Evolutionary conservation across 2,329 filamentous ascomycete species (phyloP), one percentile per base, ranked within the genome.

Genomic region (Colletotrichum tanaceti): DNA sequence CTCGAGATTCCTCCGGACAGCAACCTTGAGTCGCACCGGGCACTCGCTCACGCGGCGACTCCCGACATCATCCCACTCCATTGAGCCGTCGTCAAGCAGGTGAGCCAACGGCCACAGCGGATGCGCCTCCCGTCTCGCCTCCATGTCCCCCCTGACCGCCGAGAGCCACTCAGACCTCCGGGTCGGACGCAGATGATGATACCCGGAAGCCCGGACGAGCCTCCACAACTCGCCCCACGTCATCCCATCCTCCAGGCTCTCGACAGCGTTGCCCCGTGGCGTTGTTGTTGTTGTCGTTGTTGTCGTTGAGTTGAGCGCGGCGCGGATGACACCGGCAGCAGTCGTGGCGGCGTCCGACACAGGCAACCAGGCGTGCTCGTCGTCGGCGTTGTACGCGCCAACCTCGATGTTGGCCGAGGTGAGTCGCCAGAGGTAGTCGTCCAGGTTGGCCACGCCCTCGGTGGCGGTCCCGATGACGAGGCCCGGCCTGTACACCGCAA

Each of bases 391-490:
- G 57, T 71, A 69, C 1, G 61, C 62, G 4, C 72, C 72, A 11
- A 71, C 20, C 1, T 47, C 58, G 14, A 74, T 71, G 46, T 52
- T 70, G 0, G 71, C 60, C 9, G 71, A 58, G 9, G 63, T 46
- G 2, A 73, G 35, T 9, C 73, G 53, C 73, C 72, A 74, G 1
- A 73, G 68, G 18, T 72, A 73, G 24, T 74, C 73, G 22, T 73
- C 66, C 1, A 60, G 14, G 44, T 74, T 74, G 2, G 72, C 61
- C 2, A 74, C 66, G 1, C 73, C 73, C 35, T 73, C 72, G 3
- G 72, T 69, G 0, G 72, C 65, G 4, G 73, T 74, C 2, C 73
- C 72, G 13, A 74, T 68, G 5, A 74, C 71, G 13, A 72, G 70
- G 47, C 70, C 73, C 3, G 65, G 68, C 5, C 38, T 59, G 24